Percentiles rank a stretch among this genome's conserved stretches.
Evolutionary conservation across 2,329 filamentous ascomycete genomes (phyloP).

Genomic region (Trichoderma gracile): DNA sequence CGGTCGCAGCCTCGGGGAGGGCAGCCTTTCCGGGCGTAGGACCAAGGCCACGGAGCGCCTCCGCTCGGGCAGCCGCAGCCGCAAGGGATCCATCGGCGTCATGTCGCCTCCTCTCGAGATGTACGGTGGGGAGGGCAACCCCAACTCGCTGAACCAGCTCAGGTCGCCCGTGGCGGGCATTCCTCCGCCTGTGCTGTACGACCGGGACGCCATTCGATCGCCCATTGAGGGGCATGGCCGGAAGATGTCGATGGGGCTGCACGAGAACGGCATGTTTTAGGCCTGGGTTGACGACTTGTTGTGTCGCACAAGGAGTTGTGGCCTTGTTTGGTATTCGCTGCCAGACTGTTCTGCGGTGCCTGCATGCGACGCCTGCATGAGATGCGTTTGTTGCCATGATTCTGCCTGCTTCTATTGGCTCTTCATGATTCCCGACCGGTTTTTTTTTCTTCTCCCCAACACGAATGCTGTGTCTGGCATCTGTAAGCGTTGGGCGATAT

Average conservation of each 20-base stretch:
- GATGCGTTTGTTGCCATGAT: not conserved
- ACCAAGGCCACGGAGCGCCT: conserved; percentile 61
- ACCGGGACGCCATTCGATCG: conserved; percentile 41
- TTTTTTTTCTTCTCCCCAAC: not conserved
- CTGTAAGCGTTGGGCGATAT: not conserved
- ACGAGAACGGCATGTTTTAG: conserved; percentile 59
- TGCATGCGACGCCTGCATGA: not conserved
- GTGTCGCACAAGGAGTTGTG: not conserved
- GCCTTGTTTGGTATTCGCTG: not conserved
- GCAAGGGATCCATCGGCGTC: conserved; percentile 39
- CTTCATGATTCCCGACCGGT: not conserved
- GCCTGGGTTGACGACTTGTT: not conserved
- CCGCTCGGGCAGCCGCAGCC: conserved; percentile 59
- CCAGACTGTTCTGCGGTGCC: not conserved
- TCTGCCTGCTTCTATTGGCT: not conserved
- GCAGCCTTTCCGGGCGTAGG: conserved; percentile 54
- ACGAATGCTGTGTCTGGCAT: not conserved
- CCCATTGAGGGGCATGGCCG: conserved; percentile 40
- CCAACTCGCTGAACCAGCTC: conserved; percentile 34
- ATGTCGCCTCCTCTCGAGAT: conserved; percentile 37
- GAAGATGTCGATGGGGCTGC: conserved; percentile 52
- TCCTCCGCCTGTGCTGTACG: conserved; percentile 42
- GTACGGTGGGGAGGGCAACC: conserved; percentile 47
- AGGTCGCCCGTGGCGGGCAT: conserved; percentile 34
- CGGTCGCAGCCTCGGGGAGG: conserved; percentile 57